A percentile compares a stretch with the other conserved stretches of the same genome.
Conservation (phyloP, 768 basidiomycete species). For the Tulasnella sp. region DNA sequence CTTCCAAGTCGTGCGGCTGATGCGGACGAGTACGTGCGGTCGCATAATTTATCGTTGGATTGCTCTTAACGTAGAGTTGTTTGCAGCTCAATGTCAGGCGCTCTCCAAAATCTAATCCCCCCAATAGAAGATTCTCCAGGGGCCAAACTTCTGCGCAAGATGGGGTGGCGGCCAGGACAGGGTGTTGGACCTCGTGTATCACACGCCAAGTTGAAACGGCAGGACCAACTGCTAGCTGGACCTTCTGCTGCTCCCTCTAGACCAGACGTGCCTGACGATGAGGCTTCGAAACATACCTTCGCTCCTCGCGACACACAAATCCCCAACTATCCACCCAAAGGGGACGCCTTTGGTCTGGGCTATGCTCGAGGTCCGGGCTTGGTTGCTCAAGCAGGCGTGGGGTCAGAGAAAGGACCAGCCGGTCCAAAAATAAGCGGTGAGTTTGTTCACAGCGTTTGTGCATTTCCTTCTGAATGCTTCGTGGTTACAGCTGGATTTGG, state of each 20-base stretch:
- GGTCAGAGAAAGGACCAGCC: neutral
- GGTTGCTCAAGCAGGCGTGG: neutral
- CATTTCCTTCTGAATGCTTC: neutral
- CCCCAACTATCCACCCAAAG: conserved; percentile 56
- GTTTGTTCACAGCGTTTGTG: neutral
- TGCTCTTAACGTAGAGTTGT: neutral
- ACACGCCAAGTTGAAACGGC: conserved; percentile 60
- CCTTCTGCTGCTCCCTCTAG: conserved; percentile 31
- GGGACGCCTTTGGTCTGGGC: conserved; percentile 74
- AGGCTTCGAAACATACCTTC: conserved; percentile 79
- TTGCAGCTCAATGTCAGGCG: conserved; percentile 51
- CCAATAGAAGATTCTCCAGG: conserved; percentile 74
- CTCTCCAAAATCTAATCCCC: conserved; percentile 63
- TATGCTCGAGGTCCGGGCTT: conserved; percentile 55
- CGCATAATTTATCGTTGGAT: neutral
- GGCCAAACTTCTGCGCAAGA: conserved; percentile 79
- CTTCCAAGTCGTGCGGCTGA: conserved; percentile 47
- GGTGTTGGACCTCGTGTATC: conserved; percentile 88
- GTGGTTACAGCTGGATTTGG: conserved; percentile 68
- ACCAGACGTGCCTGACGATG: conserved; percentile 57
- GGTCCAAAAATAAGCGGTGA: conserved; percentile 24
- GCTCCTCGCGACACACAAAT: conserved; percentile 73
- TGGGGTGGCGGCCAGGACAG: conserved; percentile 92
- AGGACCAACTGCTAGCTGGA: conserved; percentile 46
- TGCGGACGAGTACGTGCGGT: conserved; percentile 49